Conservation (phyloP, 1,284 basidiomycete species). For the Volvariella volvacea region DNA sequence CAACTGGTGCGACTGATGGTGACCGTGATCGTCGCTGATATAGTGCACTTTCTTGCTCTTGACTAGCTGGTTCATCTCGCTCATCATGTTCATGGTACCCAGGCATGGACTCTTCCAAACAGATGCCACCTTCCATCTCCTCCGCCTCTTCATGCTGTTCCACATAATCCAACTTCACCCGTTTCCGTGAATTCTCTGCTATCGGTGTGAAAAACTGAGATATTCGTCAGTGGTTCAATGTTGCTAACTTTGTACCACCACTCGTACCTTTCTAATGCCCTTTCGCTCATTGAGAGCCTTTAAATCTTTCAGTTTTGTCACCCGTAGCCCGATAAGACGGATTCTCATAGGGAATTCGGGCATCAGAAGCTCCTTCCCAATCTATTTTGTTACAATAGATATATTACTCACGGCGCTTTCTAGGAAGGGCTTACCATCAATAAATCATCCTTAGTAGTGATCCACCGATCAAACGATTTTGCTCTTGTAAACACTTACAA, state of each 20-base stretch:
- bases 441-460: conserved; percentile 74
- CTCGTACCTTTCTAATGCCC: conserved; percentile 61
- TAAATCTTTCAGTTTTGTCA: conserved; percentile 82
- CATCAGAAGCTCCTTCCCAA: conserved; percentile 76
- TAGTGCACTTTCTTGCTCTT: conserved; percentile 9
- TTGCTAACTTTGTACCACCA: background rate
- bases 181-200: conserved; percentile 32
- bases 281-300: conserved; percentile 35
- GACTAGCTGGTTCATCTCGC: conserved; percentile 16
- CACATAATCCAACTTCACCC: conserved; percentile 22
- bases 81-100: conserved; percentile 48
- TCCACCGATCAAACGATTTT: conserved; percentile 69
- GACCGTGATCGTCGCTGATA: conserved; percentile 12
- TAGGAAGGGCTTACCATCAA: conserved; percentile 56
- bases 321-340: conserved; percentile 75
- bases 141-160: conserved; percentile 10
- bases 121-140: conserved; percentile 12
- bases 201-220: conserved; percentile 51
- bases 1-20: conserved; percentile 12
- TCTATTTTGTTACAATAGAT: too few species aligned
- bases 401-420: too few species aligned
- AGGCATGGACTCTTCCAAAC: conserved; percentile 40
- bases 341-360: conserved; percentile 74
- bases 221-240: background rate
- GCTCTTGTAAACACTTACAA: conserved; percentile 72